Evolutionary conservation across 177 flowering plant genomes (phyloP), one percentile per base, ranked within the genome.

Genomic region (Vitis hybrid): DNA sequence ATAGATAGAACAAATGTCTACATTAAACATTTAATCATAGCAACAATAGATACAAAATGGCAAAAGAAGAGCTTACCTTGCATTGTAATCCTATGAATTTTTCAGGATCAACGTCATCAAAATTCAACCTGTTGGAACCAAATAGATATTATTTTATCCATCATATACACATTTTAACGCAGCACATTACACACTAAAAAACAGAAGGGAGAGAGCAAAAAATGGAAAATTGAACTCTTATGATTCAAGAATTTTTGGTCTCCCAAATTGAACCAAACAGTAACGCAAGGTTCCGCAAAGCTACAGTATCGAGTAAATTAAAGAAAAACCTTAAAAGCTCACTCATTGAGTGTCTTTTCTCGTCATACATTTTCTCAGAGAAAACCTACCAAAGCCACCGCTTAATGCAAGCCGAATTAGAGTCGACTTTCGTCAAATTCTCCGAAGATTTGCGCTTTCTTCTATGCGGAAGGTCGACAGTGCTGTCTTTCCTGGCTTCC

Each of bases 361-460:
- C 4, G 16, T 66, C 58, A 58, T 35, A 66, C 13, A 63, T 50
- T 64, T 57, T 49, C 30, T 27, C n/a, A 15, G 49, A 18, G 3
- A 50, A 40, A 71, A 52, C 89, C 63, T 71, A 93, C 98, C 89
- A 80, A 32, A 83, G 79, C 98, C 98, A 93, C 86, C 71, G 84
- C 83, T 86, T 91, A 3, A 57, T 32, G 12, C 70, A 50, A 65
- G 50, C 48, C 6, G 79, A 74, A 67, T 64, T 76, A 32, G 79
- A 51, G 40, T 68, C 56, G 51, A 19, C 68, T 67, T 74, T 80
- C 21, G 60, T 52, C 52, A 16, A 35, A 57, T 72, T 71, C 54
- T 70, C 70, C 8, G 59, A 11, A 52, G 75, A 71, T 59, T 74
- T 72, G 9, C 57, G 71, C 68, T 72, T 83, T 79, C 78, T 82